Base-by-base conservation (phyloP, 2,329 filamentous ascomycete genomes). In the Teratosphaeria epicoccoides region DNA sequence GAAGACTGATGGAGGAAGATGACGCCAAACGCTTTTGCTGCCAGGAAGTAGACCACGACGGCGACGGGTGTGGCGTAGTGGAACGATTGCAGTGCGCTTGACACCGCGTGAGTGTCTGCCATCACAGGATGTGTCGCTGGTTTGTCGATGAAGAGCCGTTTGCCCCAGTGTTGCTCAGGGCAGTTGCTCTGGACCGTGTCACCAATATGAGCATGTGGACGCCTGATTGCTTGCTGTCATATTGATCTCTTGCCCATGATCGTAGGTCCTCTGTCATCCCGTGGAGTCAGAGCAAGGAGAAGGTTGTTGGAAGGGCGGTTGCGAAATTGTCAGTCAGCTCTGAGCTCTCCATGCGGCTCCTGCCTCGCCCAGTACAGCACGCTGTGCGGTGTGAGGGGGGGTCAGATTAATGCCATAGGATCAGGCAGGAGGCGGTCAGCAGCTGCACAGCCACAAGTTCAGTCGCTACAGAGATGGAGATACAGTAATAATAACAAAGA, bases 1-100 rank as follows among this genome's bases (percentile, higher is more conserved):
- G 56, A 54, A 5, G 61, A 58, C 51, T 57, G 46, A 37, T 64
- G 62, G 9, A 66, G 55, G n/a, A 63, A 55, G 52, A 61, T 64
- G 22, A 55, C 56, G 9, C 62, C 61, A 17, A 57, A 20, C 10
- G 56, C 57, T 49, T 62, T 63, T 26, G 60, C 62, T 12, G 51
- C 40, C 29, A 59, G n/a, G 55, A 62, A 66, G 49, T 61, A 62
- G n/a, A 56, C 44, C 24, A 57, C 51, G 4, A 58, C 57, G n/a
- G 52, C 50, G 43, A 61, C 51, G 3, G 63, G 63, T 12, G 59
- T 54, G 20, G 57, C 40, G 49, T 64, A 66, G 53, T 62, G 62
- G 22, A 66, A 55, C 22, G 55, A 54, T 40, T 52, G 49, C 20
- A 65, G 52, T 12, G 57, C 60, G n/a, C 20, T 40, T 17, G 20